These are phyloP conservation scores for Ophiostoma piceae DNA, from an alignment of 2,329 filamentous ascomycete species.

Conservation along the genomic window DNA sequence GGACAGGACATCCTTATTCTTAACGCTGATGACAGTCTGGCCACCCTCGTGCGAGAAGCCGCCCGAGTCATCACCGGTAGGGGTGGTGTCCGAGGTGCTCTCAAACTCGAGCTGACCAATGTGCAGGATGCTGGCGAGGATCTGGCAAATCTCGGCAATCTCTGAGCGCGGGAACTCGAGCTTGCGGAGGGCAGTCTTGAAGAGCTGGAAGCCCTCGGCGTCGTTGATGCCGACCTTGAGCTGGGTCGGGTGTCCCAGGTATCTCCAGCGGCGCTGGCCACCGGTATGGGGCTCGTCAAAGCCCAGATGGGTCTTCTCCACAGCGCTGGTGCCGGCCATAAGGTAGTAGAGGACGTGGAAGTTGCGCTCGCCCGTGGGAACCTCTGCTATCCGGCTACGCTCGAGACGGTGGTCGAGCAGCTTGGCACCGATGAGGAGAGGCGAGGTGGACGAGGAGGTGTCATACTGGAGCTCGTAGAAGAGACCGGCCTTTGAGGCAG, in stretches of 20 bases:
- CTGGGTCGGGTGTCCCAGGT: constrained; percentile 91
- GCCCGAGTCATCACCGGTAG: constrained; percentile 81
- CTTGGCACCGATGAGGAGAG: constrained; percentile 88
- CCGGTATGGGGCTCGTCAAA: constrained; percentile 47
- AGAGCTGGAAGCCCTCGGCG: constrained; percentile 89
- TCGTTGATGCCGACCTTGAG: constrained; percentile 97
- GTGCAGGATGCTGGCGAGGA: constrained; percentile 90
- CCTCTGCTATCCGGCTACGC: constrained; percentile 80
- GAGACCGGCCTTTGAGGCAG: constrained; percentile 89
- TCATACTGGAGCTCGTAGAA: constrained; percentile 98
- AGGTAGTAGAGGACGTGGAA: constrained; percentile 97
- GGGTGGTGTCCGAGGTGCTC: constrained; percentile 71
- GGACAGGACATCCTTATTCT: constrained; percentile 83
- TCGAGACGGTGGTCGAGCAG: constrained; percentile 90
- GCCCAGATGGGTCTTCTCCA: constrained; percentile 81
- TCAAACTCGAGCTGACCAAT: constrained; percentile 95
- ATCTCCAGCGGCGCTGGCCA: constrained; percentile 81
- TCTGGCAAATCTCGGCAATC: constrained; percentile 94
- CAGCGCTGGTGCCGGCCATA: constrained; percentile 80
- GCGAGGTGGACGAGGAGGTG: constrained; percentile 75
- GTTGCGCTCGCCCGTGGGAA: constrained; percentile 92
- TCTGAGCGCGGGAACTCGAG: constrained; percentile 89
- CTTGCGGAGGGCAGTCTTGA: constrained; percentile 91
- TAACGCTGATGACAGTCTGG: constrained; percentile 77
- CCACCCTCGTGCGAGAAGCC: constrained; percentile 94